phyloP scores from a whole-genome alignment of 2,329 filamentous ascomycete genomes.

The Stachybotrys chartarum region DNA sequence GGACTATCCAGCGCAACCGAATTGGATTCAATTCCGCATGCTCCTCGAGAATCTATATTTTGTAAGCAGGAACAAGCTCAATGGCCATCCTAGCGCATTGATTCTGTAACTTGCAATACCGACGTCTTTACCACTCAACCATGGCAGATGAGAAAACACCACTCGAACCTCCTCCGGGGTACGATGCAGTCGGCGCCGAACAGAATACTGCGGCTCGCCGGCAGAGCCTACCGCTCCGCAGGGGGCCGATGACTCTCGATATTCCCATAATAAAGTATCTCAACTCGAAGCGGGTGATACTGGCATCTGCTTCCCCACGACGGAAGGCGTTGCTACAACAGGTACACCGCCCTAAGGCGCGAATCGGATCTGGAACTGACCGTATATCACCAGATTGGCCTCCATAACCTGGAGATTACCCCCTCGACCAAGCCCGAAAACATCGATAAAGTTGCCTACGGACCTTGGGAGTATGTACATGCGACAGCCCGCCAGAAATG shows the following conservation, averaged over 20 bases:
- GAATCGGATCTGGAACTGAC: conserved; percentile 3
- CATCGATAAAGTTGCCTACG: conserved; percentile 65
- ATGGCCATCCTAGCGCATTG: no score
- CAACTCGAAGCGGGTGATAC: conserved; percentile 72
- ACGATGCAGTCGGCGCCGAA: conserved; percentile 32
- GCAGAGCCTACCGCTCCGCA: conserved; percentile 27
- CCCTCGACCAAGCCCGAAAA: conserved; percentile 82
- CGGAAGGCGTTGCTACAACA: conserved; percentile 73
- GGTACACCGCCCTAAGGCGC: conserved; percentile 28
- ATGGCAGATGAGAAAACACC: conserved; percentile 21
- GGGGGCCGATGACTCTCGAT: conserved; percentile 60
- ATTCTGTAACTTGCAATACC: no score
- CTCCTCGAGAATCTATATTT: no score
- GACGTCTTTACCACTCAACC: conserved; percentile 3
- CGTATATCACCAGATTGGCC: conserved; percentile 53
- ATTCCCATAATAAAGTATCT: conserved; percentile 74
- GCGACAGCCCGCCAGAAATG: conserved; percentile 81
- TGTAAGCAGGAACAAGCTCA: no score
- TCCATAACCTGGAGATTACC: conserved; percentile 74
- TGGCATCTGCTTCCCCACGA: conserved; percentile 84
- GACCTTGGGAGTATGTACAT: conserved; percentile 85
- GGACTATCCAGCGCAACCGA: no score
- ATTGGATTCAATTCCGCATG: no score
- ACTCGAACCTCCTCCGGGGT: conserved; percentile 38
- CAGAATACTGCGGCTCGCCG: conserved; percentile 20